Percentiles rank a stretch among this genome's conserved stretches.
Evolutionary conservation across 805 yeast genomes (phyloP).

Genomic region (Scheffersomyces lignosus): DNA sequence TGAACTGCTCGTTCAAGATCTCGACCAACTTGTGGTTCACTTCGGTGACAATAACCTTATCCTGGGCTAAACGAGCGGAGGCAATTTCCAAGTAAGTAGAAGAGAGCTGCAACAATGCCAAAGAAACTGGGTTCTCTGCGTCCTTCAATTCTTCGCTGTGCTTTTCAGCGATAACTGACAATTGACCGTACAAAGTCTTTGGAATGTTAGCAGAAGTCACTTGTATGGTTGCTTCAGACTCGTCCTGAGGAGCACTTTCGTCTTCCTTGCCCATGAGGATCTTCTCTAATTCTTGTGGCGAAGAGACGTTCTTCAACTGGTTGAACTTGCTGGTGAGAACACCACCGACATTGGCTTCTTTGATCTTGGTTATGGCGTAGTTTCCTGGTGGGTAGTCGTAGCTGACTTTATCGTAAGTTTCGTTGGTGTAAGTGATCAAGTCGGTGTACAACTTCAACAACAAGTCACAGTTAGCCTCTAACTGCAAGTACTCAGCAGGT

Average conservation of each 20-base stretch:
- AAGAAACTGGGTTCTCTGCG: slow-evolving; percentile 49
- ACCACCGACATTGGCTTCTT: slow-evolving; percentile 66
- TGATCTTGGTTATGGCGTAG: slow-evolving; percentile 49
- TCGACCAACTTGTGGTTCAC: slow-evolving; percentile 58
- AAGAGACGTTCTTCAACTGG: slow-evolving; percentile 61
- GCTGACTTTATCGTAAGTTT: slow-evolving; percentile 69
- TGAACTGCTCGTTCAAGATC: slow-evolving; percentile 57
- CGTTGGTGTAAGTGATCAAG: slow-evolving; percentile 40
- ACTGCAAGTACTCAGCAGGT: slow-evolving; percentile 67
- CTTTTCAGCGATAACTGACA: slow-evolving; percentile 54
- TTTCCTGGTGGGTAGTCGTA: slow-evolving; percentile 79
- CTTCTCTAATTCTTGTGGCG: slow-evolving; percentile 67
- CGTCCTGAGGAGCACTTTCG: slow-evolving; percentile 12
- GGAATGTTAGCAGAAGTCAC: slow-evolving; percentile 47
- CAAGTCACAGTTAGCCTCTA: slow-evolving; percentile 68
- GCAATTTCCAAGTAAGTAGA: slow-evolving; percentile 65
- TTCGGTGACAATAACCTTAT: slow-evolving; percentile 56
- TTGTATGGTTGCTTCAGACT: slow-evolving; percentile 24
- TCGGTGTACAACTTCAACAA: slow-evolving; percentile 60
- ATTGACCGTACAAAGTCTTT: slow-evolving; percentile 73
- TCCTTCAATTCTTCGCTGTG: slow-evolving; percentile 50
- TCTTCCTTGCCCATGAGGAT: slow-evolving; percentile 41
- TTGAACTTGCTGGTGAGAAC: slow-evolving; percentile 54
- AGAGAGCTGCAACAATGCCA: slow-evolving; percentile 54
- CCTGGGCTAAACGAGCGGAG: slow-evolving; percentile 68